phyloP scores from a whole-genome alignment of 495 filamentous ascomycete genomes.

The Lasiosphaeris hirsuta region DNA sequence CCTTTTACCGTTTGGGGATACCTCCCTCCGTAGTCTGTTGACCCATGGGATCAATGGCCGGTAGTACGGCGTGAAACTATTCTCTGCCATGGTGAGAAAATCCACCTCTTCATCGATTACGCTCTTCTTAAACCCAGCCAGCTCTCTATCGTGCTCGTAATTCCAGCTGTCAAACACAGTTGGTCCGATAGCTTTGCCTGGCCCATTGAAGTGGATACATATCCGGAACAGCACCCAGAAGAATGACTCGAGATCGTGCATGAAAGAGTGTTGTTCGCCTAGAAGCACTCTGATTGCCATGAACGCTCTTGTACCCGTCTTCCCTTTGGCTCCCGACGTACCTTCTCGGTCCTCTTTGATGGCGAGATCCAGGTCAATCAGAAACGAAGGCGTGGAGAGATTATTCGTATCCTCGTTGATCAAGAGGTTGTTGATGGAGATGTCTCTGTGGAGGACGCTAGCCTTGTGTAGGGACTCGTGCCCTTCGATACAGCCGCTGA shows the following conservation, averaged over 20 bases:
- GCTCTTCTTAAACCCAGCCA: background rate
- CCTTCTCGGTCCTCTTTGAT: conserved; percentile 30
- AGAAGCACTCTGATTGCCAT: conserved; percentile 43
- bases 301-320: conserved; percentile 44
- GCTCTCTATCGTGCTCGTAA: conserved; percentile 13
- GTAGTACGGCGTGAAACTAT: too few relatives aligned
- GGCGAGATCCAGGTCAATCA: conserved; percentile 43
- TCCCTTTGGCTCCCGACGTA: conserved; percentile 36
- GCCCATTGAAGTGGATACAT: conserved; percentile 40
- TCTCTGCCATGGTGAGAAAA: too few relatives aligned
- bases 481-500: conserved; percentile 34
- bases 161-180: conserved; percentile 29
- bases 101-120: too few relatives aligned
- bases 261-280: conserved; percentile 40
- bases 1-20: too few relatives aligned
- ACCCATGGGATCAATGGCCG: too few relatives aligned
- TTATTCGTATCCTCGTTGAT: conserved; percentile 34
- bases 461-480: conserved; percentile 4
- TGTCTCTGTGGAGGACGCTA: conserved; percentile 31
- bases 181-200: conserved; percentile 11
- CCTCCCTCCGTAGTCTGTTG: too few relatives aligned
- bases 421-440: conserved; percentile 39
- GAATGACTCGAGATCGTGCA: conserved; percentile 53
- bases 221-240: conserved; percentile 55
- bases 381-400: conserved; percentile 16